These are phyloP conservation scores for Sanguinoderma infundibulare DNA, from an alignment of 1,284 basidiomycete species.

Conservation along the genomic window DNA sequence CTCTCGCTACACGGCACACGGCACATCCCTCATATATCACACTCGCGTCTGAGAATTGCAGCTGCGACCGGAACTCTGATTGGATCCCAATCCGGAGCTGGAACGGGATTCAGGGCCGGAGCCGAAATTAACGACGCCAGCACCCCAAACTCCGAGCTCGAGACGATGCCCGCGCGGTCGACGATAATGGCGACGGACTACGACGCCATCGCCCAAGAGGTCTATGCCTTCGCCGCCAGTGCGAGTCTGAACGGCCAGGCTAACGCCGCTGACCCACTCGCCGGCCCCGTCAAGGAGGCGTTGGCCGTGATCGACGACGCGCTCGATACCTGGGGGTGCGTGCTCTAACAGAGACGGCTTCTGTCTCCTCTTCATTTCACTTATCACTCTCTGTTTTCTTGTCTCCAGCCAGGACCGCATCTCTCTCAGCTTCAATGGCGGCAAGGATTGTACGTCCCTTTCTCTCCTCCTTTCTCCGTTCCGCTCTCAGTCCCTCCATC, in stretches of 20 bases:
- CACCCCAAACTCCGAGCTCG: neutral
- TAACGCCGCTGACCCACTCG: slow-evolving; percentile 65
- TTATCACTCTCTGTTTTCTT: too few relatives aligned
- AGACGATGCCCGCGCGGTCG: neutral
- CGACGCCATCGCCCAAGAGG: slow-evolving; percentile 50
- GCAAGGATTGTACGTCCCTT: slow-evolving; percentile 90
- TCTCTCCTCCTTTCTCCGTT: neutral
- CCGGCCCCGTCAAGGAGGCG: slow-evolving; percentile 72
- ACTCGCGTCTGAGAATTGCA: neutral
- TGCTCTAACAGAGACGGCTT: slow-evolving; percentile 19
- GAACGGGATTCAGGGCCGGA: neutral
- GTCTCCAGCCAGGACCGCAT: slow-evolving; percentile 60
- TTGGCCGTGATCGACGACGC: slow-evolving; percentile 78
- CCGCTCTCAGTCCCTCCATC: neutral
- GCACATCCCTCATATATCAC: too few relatives aligned
- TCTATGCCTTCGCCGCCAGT: slow-evolving; percentile 61
- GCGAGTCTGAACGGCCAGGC: too few relatives aligned
- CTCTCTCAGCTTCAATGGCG: slow-evolving; percentile 95
- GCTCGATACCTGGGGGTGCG: slow-evolving; percentile 79
- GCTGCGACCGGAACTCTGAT: neutral
- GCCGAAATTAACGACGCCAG: too few relatives aligned
- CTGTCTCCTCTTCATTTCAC: neutral
- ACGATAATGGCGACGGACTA: slow-evolving; percentile 23
- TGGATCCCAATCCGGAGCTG: too few relatives aligned
- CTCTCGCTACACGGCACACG: too few relatives aligned